Conservation (phyloP, 1,139 yeast genomes). For the Blastobotrys illinoisensis region DNA sequence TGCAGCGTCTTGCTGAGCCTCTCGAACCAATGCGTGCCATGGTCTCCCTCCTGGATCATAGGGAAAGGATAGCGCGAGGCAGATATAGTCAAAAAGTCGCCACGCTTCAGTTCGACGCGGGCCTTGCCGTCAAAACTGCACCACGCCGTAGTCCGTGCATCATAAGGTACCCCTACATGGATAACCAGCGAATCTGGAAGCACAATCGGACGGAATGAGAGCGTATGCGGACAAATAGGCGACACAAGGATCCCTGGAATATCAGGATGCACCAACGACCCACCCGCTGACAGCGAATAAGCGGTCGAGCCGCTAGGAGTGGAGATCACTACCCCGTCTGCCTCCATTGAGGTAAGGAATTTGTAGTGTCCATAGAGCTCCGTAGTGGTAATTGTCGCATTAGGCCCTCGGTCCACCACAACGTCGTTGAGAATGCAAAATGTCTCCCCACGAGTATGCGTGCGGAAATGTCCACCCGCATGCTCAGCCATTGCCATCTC, state of each 20-base stretch:
- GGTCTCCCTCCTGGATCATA: conserved; percentile 47
- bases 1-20: conserved; percentile 44
- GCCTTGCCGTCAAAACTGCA: conserved; percentile 77
- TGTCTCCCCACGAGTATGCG: conserved; percentile 34
- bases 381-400: conserved; percentile 69
- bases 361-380: conserved; percentile 75
- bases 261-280: conserved; percentile 80
- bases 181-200: conserved; percentile 67
- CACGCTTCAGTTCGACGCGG: conserved; percentile 58
- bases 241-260: conserved; percentile 76
- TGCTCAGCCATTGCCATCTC: conserved; percentile 33
- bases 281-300: conserved; percentile 81
- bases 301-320: conserved; percentile 94
- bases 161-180: conserved; percentile 61
- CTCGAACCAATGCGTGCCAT: conserved; percentile 45
- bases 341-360: conserved; percentile 75
- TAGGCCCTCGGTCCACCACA: conserved; percentile 79
- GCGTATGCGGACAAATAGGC: conserved; percentile 81
- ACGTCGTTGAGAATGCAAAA: conserved; percentile 77
- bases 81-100: conserved; percentile 65
- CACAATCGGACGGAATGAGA: conserved; percentile 76
- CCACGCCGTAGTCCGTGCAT: conserved; percentile 70
- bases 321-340: conserved; percentile 78
- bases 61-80: conserved; percentile 75
- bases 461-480: conserved; percentile 22